phyloP scores from a whole-genome alignment of 306 rosid species.

The Erythrophleum fordii region DNA sequence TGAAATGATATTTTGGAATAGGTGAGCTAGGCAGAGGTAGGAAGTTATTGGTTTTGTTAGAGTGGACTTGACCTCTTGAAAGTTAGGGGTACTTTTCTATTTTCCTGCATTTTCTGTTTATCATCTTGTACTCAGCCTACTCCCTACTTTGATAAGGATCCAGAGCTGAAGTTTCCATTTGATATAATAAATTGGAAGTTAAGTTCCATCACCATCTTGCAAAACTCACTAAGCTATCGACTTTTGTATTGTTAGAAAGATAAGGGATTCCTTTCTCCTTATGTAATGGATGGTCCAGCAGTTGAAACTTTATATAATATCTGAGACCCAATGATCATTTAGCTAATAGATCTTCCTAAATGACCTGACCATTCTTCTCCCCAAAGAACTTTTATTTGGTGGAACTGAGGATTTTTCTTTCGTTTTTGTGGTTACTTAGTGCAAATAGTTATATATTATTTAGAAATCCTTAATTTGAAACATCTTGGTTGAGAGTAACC shows the following conservation, averaged over 20 bases:
- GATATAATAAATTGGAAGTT: too few relatives aligned
- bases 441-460: not conserved
- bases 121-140: too few relatives aligned
- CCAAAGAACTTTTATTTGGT: not conserved
- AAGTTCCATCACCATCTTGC: too few relatives aligned
- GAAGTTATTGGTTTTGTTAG: too few relatives aligned
- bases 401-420: not conserved
- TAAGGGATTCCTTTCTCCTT: not conserved
- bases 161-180: too few relatives aligned
- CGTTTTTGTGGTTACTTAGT: not conserved
- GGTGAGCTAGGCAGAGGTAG: too few relatives aligned
- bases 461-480: not conserved
- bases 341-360: not conserved
- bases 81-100: too few relatives aligned
- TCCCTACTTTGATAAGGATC: too few relatives aligned
- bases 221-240: not conserved
- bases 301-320: too few relatives aligned
- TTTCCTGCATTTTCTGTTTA: too few relatives aligned
- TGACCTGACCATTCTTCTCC: not conserved
- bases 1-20: too few relatives aligned
- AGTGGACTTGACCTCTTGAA: too few relatives aligned
- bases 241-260: not conserved
- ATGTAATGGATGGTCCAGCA: not conserved
- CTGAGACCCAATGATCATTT: not conserved
- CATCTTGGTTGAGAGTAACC: not conserved